These are phyloP conservation scores for Sarocladium kiliense DNA, from an alignment of 2,329 filamentous ascomycete species.

Conservation along the genomic window DNA sequence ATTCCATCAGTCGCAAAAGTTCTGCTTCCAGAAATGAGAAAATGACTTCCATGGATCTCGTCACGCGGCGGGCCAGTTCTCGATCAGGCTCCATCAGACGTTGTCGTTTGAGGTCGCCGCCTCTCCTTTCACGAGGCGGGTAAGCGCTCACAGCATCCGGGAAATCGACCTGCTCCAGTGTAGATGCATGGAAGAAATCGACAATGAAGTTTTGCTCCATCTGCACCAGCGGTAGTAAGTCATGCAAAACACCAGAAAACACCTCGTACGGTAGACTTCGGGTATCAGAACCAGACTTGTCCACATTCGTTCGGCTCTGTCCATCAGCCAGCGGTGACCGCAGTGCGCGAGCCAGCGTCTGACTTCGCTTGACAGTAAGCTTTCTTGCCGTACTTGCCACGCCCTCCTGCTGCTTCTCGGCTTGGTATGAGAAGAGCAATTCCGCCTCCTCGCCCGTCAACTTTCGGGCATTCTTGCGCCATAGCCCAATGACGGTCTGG, in stretches of 20 bases:
- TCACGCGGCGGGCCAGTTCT: slow-evolving; percentile 75
- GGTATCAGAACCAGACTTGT: slow-evolving; percentile 57
- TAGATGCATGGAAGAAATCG: slow-evolving; percentile 96
- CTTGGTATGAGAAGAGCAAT: slow-evolving; percentile 78
- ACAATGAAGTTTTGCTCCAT: slow-evolving; percentile 96
- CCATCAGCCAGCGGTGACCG: slow-evolving; percentile 62
- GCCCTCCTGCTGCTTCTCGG: slow-evolving; percentile 79
- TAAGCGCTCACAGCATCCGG: slow-evolving; percentile 67
- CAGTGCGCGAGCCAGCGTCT: slow-evolving; percentile 73
- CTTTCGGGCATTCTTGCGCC: slow-evolving; percentile 76
- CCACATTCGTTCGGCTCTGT: slow-evolving; percentile 34
- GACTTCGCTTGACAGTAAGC: slow-evolving; percentile 88
- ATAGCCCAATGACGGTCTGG: slow-evolving; percentile 67
- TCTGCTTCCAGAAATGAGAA: slow-evolving; percentile 79
- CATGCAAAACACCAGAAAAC: slow-evolving; percentile 74
- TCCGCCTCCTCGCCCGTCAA: slow-evolving; percentile 72
- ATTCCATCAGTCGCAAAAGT: slow-evolving; percentile 74
- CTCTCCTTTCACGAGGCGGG: slow-evolving; percentile 61
- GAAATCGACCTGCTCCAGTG: slow-evolving; percentile 76
- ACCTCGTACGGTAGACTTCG: slow-evolving; percentile 73
- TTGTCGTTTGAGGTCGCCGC: slow-evolving; percentile 67
- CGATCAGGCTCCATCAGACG: slow-evolving; percentile 86
- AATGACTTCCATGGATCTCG: slow-evolving; percentile 83
- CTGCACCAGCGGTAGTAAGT: slow-evolving; percentile 75
- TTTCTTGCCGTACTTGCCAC: slow-evolving; percentile 70